Conservation (phyloP, 1,139 yeast species). For the Diutina sp. region DNA sequence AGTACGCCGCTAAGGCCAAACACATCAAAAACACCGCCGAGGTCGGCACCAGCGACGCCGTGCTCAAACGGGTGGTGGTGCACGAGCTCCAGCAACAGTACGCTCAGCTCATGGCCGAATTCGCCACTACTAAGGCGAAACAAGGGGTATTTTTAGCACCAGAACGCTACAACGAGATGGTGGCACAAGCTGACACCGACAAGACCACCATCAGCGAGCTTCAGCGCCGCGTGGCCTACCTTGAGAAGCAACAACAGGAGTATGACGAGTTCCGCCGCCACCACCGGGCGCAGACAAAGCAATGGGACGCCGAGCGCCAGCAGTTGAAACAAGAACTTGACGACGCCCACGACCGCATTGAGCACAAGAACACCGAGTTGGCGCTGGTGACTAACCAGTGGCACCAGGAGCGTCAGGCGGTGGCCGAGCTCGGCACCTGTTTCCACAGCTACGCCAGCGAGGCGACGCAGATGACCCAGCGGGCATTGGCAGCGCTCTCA, state of each 20-base stretch:
- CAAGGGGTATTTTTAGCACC: slow-evolving; percentile 14
- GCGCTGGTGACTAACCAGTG: neutral
- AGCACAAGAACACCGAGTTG: neutral
- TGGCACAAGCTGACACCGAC: neutral
- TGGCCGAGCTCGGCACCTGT: neutral
- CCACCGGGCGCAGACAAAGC: neutral
- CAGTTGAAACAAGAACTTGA: neutral
- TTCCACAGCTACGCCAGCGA: neutral
- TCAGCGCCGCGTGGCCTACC: neutral
- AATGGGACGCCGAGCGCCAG: neutral
- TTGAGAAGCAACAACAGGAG: neutral
- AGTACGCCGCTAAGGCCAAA: slow-evolving; percentile 9
- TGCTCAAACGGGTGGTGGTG: slow-evolving; percentile 46
- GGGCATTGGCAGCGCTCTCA: neutral
- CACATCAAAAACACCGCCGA: slow-evolving; percentile 44
- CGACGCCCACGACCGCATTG: neutral
- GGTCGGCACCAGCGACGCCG: slow-evolving; percentile 20
- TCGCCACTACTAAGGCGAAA: slow-evolving; percentile 46
- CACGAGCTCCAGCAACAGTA: slow-evolving; percentile 46
- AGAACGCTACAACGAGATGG: slow-evolving; percentile 5
- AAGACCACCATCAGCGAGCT: neutral
- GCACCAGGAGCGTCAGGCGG: neutral
- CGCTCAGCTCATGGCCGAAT: slow-evolving; percentile 42
- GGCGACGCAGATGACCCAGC: neutral
- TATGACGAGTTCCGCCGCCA: neutral